Evolutionary conservation across 768 basidiomycete species (phyloP).

Genomic region (Aureoboletus auriporus): DNA sequence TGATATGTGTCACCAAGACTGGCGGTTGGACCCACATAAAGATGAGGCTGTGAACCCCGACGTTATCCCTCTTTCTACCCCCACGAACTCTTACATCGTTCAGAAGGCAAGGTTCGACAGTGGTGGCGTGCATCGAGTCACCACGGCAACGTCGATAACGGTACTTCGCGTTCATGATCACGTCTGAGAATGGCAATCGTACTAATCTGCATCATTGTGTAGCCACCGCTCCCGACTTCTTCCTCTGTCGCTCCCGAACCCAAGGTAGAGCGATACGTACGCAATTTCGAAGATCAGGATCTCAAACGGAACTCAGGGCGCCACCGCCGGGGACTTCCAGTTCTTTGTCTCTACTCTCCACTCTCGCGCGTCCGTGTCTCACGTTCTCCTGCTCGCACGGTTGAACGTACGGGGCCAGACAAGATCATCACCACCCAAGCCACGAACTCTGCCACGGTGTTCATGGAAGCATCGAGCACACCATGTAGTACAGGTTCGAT

Average conservation of each 20-base stretch:
- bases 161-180: conserved; percentile 16
- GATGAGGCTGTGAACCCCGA: conserved; percentile 3
- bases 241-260: conserved; percentile 11
- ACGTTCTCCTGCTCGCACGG: conserved; percentile 1
- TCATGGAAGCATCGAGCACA: conserved; percentile 18
- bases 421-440: conserved; percentile 8
- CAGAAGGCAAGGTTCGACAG: conserved; percentile 13
- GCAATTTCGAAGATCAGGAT: conserved; percentile 11
- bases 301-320: conserved; percentile 13
- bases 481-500: conserved; percentile 18
- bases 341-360: conserved; percentile 18
- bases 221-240: conserved; percentile 21
- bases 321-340: conserved; percentile 17
- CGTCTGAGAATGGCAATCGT: conserved; percentile 11
- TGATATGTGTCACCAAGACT: conserved; percentile 18
- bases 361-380: conserved; percentile 13
- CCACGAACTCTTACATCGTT: conserved; percentile 8
- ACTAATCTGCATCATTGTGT: conserved; percentile 17
- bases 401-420: conserved; percentile 3
- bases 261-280: conserved; percentile 6
- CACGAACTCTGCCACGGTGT: conserved; percentile 16
- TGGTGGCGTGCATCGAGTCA: conserved; percentile 22
- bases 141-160: conserved; percentile 26
- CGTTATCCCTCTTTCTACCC: neutral
- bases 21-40: conserved; percentile 11